Percentiles rank a stretch among this genome's conserved stretches.
Evolutionary conservation across 768 basidiomycete genomes (phyloP).

Genomic region (Lactarius deliciosus): DNA sequence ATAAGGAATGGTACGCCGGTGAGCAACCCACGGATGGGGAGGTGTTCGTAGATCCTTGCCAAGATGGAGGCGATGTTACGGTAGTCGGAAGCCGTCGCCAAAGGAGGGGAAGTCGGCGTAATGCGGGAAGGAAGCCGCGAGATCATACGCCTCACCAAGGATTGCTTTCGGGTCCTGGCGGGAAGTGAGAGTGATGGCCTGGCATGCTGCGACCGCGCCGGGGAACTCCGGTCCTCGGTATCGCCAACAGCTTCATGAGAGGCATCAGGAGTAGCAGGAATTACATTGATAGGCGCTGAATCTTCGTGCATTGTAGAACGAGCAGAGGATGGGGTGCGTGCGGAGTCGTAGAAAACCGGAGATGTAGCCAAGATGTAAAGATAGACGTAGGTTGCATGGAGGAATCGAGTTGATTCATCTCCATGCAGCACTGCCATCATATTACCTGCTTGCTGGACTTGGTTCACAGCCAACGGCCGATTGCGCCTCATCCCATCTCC

Average conservation of each 20-base stretch:
- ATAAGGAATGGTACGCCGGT: slow-evolving; percentile 85
- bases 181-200: slow-evolving; percentile 50
- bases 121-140: slow-evolving; percentile 47
- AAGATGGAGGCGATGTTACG: slow-evolving; percentile 68
- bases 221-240: slow-evolving; percentile 36
- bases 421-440: slow-evolving; percentile 53
- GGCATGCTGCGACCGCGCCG: slow-evolving; percentile 38
- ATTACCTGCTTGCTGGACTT: slow-evolving; percentile 46
- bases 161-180: slow-evolving; percentile 57
- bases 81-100: slow-evolving; percentile 74
- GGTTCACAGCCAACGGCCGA: slow-evolving; percentile 49
- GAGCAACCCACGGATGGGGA: slow-evolving; percentile 74
- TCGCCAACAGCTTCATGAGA: slow-evolving; percentile 37
- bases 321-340: slow-evolving; percentile 44
- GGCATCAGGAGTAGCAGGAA: slow-evolving; percentile 30
- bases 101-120: slow-evolving; percentile 41
- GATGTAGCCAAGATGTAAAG: slow-evolving; percentile 77
- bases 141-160: slow-evolving; percentile 52
- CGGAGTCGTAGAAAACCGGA: slow-evolving; percentile 47
- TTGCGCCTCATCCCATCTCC: slow-evolving; percentile 48
- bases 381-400: slow-evolving; percentile 80
- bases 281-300: slow-evolving; percentile 23
- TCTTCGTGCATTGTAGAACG: slow-evolving; percentile 32
- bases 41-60: slow-evolving; percentile 60
- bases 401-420: slow-evolving; percentile 65